Evolutionary conservation across 2,329 filamentous ascomycete species (phyloP).

Genomic region (Graphilbum sp.): DNA sequence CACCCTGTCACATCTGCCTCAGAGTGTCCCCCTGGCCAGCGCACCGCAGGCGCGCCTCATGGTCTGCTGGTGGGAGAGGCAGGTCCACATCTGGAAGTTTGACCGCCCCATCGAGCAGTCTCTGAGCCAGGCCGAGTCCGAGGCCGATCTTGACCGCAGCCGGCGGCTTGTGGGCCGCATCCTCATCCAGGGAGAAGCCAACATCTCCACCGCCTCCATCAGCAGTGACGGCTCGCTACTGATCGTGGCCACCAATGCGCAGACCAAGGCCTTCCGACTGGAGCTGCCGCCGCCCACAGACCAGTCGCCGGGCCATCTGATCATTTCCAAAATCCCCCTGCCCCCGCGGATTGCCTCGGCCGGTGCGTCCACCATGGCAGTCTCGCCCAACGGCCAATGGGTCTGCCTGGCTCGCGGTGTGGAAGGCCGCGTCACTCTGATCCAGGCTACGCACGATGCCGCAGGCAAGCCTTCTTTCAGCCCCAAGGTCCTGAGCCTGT

Average conservation of each 20-base stretch:
- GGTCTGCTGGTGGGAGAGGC: slow-evolving; percentile 82
- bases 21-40: slow-evolving; percentile 56
- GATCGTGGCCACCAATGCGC: slow-evolving; percentile 56
- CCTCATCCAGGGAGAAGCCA: slow-evolving; percentile 57
- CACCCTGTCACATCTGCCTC: slow-evolving; percentile 68
- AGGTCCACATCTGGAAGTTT: slow-evolving; percentile 66
- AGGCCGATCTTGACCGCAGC: slow-evolving; percentile 25
- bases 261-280: slow-evolving; percentile 64
- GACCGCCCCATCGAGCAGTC: slow-evolving; percentile 29
- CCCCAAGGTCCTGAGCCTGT: slow-evolving; percentile 33
- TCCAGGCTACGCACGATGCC: slow-evolving; percentile 21
- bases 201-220: slow-evolving; percentile 55
- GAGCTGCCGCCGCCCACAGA: slow-evolving; percentile 23
- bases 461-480: slow-evolving; percentile 5
- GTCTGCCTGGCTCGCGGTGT: slow-evolving; percentile 29
- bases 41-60: slow-evolving; percentile 59
- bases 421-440: slow-evolving; percentile 20
- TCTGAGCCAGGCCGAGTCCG: slow-evolving; percentile 22
- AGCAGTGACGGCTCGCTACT: slow-evolving; percentile 57
- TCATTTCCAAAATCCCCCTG: slow-evolving; percentile 57
- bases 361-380: slow-evolving; percentile 53
- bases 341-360: slow-evolving; percentile 36
- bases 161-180: slow-evolving; percentile 55
- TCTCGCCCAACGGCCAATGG: slow-evolving; percentile 58
- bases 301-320: slow-evolving; percentile 32